Evolutionary conservation across 768 basidiomycete genomes (phyloP), one percentile per base, ranked within the genome.

Genomic region (Lactarius akahatsu): DNA sequence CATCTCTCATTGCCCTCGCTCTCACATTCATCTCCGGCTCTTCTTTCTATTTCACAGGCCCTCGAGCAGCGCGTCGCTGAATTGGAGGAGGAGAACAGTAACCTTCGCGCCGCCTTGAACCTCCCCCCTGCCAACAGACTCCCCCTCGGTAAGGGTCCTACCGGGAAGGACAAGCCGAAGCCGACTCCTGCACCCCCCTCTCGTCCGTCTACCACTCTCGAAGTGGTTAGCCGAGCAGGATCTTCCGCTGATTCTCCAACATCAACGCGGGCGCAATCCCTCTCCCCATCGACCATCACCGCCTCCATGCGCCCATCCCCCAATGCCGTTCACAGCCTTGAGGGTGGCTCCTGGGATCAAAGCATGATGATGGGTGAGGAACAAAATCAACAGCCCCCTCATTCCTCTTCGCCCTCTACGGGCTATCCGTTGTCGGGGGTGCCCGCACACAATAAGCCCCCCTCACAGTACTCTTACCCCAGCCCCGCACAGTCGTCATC

Each of bases 11-110:
- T 72, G 74, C 71, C 67, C 71, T 73, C 71, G 70, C 74, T 76
- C 70, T 71, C 73, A 71, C 71, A 67, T 52, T 69, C 65, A 58
- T 52, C 45, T 52, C n/a, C 23, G 20, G 4, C 28, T 77, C 74
- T 76, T 76, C 69, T 72, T 1, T 66, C 62, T 43, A 61, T 69
- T 69, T 69, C 70, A 67, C 78, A 93, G 91, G 88, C 89, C 63
- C 79, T 96, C 68, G 93, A 96, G 76, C 76, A 88, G 72, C 83
- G 92, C 73, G 91, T 94, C 52, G 76, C 85, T 59, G 90, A 91
- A 75, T 84, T 96, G 52, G 92, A 96, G 78, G 86, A 88, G 67
- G 93, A 96, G 79, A 94, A 94, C 73, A 80, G 79, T 54, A 84
- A 81, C 71, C 82, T 95, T 57, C 86, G 93, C 54, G 84, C 86